Conservation (phyloP, 441 rosid genomes). For the Populus hybrid region DNA sequence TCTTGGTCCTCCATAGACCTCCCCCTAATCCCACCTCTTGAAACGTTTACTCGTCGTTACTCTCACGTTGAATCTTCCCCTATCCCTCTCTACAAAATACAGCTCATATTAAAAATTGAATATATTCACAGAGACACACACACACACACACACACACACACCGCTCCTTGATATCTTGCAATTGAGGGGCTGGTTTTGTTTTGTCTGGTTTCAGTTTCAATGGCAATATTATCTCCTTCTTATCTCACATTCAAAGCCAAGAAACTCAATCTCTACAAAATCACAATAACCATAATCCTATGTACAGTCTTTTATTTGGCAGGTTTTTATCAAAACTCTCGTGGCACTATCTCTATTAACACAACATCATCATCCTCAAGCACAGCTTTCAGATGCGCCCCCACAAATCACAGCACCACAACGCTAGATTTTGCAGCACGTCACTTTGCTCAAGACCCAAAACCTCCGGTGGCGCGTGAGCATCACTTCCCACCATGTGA, state of each 20-base stretch:
- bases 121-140: no score
- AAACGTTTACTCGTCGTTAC: slow-evolving; percentile 11
- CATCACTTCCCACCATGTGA: slow-evolving; percentile 44
- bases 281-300: slow-evolving; percentile 36
- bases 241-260: slow-evolving; percentile 32
- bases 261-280: slow-evolving; percentile 44
- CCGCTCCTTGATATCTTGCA: neutral
- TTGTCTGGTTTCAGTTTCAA: neutral
- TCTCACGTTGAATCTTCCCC: neutral
- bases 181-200: neutral
- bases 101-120: no score
- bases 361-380: slow-evolving; percentile 6
- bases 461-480: neutral
- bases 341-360: slow-evolving; percentile 6
- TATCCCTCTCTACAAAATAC: neutral
- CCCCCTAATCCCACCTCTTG: neutral
- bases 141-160: neutral
- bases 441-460: slow-evolving; percentile 20
- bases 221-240: slow-evolving; percentile 20
- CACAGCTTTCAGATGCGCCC: slow-evolving; percentile 13
- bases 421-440: slow-evolving; percentile 39
- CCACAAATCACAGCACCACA: slow-evolving; percentile 11
- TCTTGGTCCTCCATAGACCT: neutral
- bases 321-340: slow-evolving; percentile 48
- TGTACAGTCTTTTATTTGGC: slow-evolving; percentile 47